phyloP scores from a whole-genome alignment of 2,329 filamentous ascomycete species.

The Dothideomycetes sp. region DNA sequence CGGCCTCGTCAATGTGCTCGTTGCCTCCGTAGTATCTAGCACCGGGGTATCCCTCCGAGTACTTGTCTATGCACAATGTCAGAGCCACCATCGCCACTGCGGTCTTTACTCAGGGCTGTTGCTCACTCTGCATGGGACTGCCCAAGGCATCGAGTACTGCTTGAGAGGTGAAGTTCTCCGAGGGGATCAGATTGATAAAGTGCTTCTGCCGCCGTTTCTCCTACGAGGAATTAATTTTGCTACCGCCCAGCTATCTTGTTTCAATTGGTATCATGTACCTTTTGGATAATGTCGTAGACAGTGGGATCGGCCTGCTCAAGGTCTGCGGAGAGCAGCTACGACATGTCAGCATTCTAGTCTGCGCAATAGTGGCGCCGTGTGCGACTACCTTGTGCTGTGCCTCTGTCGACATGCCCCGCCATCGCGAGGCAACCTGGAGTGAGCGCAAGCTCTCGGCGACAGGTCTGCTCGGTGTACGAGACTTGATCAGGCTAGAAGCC shows the following conservation, averaged over 20 bases:
- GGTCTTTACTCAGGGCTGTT: background rate
- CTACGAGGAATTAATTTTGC: slow-evolving; percentile 31
- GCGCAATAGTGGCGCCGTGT: background rate
- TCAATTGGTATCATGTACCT: slow-evolving; percentile 42
- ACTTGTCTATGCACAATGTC: slow-evolving; percentile 56
- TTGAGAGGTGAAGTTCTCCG: slow-evolving; percentile 91
- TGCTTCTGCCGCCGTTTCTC: slow-evolving; percentile 95
- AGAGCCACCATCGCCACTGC: background rate
- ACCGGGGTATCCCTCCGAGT: slow-evolving; percentile 95
- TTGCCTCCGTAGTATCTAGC: slow-evolving; percentile 96
- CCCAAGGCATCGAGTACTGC: slow-evolving; percentile 84
- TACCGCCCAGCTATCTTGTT: background rate
- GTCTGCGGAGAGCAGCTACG: slow-evolving; percentile 65
- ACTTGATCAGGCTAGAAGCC: slow-evolving; percentile 26
- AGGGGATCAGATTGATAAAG: slow-evolving; percentile 95
- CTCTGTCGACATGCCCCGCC: slow-evolving; percentile 33
- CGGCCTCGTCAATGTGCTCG: slow-evolving; percentile 86
- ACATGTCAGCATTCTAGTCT: slow-evolving; percentile 9
- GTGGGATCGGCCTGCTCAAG: slow-evolving; percentile 77
- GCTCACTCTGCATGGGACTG: slow-evolving; percentile 85
- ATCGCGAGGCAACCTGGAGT: slow-evolving; percentile 19
- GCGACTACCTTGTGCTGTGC: slow-evolving; percentile 35
- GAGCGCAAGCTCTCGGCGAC: slow-evolving; percentile 16
- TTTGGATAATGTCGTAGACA: slow-evolving; percentile 82
- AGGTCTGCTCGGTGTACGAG: slow-evolving; percentile 19